A percentile compares a stretch with the other conserved stretches of the same genome.
phyloP scores from a whole-genome alignment of 176 grass and related monocot genomes.

The Poa pratensis region DNA sequence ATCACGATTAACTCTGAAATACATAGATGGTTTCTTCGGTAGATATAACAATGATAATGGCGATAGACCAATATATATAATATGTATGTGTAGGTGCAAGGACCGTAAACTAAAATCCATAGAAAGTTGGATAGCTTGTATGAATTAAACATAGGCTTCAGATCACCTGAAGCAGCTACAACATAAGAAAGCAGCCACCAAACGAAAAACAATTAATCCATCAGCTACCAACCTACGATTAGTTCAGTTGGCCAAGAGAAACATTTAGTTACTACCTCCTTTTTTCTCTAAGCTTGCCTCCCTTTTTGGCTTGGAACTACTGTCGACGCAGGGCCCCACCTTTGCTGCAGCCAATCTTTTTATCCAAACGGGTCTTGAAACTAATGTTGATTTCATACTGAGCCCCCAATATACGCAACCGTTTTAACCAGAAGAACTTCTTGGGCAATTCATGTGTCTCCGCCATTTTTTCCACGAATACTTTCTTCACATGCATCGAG shows the following conservation, averaged over 20 bases:
- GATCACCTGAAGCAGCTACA: not conserved
- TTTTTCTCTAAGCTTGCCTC: not conserved
- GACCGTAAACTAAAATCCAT: not conserved
- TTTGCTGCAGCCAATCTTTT: constrained; percentile 25
- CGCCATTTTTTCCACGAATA: constrained; percentile 44
- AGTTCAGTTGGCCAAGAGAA: not conserved
- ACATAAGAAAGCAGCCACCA: not conserved
- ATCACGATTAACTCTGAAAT: not conserved
- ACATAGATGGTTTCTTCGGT: not conserved
- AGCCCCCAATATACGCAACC: constrained; percentile 50
- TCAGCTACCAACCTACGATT: not conserved
- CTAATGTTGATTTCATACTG: constrained; percentile 54
- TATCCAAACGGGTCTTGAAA: constrained; percentile 63
- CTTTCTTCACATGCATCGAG: constrained; percentile 55
- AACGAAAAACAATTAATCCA: not conserved
- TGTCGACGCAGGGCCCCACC: not conserved
- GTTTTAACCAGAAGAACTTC: constrained; percentile 67
- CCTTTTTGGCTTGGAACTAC: constrained; percentile 5
- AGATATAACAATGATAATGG: no score
- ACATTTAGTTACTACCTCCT: not conserved
- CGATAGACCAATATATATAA: not conserved
- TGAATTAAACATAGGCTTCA: not conserved
- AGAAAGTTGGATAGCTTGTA: not conserved
- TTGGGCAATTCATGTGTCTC: constrained; percentile 40
- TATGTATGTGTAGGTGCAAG: not conserved